phyloP scores from a whole-genome alignment of 2,329 filamentous ascomycete genomes.

The Colletotrichum tanaceti region DNA sequence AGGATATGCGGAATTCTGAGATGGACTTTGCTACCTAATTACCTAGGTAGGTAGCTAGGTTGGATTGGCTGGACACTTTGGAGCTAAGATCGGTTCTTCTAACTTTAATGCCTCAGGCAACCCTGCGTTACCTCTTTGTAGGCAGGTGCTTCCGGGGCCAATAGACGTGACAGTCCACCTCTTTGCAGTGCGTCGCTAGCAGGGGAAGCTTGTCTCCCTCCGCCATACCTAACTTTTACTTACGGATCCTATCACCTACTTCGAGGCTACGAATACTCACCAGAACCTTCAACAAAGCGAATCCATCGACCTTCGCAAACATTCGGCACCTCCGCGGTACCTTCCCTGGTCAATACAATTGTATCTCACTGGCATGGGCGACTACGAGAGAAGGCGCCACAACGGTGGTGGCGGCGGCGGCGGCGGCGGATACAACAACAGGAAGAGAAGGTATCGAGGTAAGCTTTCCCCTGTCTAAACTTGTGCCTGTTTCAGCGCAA shows the following conservation, averaged over 20 bases:
- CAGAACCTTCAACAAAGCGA: slow-evolving; percentile 1
- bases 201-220: slow-evolving; percentile 38
- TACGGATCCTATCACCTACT: slow-evolving; percentile 18
- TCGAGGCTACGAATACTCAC: slow-evolving; percentile 18
- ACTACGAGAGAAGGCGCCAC: slow-evolving; percentile 68
- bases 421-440: slow-evolving; percentile 68
- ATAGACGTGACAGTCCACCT: slow-evolving; percentile 13
- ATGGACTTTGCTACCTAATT: neutral
- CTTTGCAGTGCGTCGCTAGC: slow-evolving; percentile 20
- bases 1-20: neutral
- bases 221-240: slow-evolving; percentile 37
- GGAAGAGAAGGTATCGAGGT: slow-evolving; percentile 87
- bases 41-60: neutral
- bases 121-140: neutral
- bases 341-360: neutral
- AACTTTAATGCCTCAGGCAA: slow-evolving; percentile 40
- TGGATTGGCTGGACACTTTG: neutral
- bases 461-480: slow-evolving; percentile 44
- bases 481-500: slow-evolving; percentile 15
- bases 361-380: slow-evolving; percentile 57
- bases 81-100: neutral
- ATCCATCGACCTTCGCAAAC: neutral
- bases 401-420: slow-evolving; percentile 50
- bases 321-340: neutral
- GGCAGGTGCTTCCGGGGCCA: slow-evolving; percentile 9